These are phyloP conservation scores for Solanum hybrid DNA, from an alignment of 305 asterid genomes.

Conservation along the genomic window DNA sequence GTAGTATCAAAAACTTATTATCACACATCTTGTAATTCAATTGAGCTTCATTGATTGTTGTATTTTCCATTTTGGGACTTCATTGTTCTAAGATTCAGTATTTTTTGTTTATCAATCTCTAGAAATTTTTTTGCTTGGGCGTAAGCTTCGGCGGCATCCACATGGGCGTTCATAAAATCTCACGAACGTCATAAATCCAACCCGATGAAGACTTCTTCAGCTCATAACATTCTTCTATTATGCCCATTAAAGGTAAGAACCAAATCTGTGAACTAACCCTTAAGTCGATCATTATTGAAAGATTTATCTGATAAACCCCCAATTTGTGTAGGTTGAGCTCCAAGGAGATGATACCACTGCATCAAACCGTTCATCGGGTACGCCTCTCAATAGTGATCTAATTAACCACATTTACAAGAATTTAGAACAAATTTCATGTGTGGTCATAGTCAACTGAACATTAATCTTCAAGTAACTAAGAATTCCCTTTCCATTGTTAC, in stretches of 20 bases:
- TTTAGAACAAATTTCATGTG: not conserved
- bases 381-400: not conserved
- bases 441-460: not conserved
- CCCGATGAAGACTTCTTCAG: not conserved
- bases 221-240: not conserved
- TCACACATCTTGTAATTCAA: not conserved
- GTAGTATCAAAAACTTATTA: not conserved
- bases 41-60: not conserved
- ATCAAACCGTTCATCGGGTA: not conserved
- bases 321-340: no score
- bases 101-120: not conserved
- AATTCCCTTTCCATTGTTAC: not conserved
- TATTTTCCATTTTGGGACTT: not conserved
- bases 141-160: no score
- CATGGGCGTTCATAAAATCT: no score
- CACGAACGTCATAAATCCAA: no score
- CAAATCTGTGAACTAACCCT: not conserved
- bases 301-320: no score
- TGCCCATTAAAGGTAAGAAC: not conserved
- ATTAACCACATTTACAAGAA: not conserved
- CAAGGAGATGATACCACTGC: not conserved
- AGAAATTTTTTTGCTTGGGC: no score
- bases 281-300: no score
- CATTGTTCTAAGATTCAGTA: not conserved
- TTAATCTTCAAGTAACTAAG: not conserved